Percentiles rank a stretch among this genome's conserved stretches.
Evolutionary conservation across 495 filamentous ascomycete species (phyloP).

Genomic region (Neurospora africana): DNA sequence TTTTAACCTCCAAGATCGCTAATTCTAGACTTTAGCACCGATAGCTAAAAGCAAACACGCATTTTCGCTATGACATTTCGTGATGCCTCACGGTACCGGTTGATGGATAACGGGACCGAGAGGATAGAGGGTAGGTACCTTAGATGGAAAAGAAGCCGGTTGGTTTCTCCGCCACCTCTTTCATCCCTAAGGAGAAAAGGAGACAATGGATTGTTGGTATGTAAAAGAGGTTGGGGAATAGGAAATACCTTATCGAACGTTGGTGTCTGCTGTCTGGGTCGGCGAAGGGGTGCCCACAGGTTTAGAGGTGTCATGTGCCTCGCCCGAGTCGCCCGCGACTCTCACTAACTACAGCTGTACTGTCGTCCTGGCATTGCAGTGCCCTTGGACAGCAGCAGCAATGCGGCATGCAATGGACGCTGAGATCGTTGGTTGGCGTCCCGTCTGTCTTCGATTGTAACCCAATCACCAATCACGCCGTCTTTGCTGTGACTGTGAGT

Average conservation of each 20-base stretch:
- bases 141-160: neutral
- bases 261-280: neutral
- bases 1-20: neutral
- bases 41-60: neutral
- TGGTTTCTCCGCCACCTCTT: neutral
- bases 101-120: neutral
- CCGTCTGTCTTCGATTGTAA: neutral
- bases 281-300: neutral
- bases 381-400: neutral
- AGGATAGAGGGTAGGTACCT: neutral
- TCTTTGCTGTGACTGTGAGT: neutral
- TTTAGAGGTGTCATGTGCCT: neutral
- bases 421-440: neutral
- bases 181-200: neutral
- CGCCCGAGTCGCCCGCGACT: neutral
- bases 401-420: neutral
- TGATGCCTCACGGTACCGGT: neutral
- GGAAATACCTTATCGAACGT: neutral
- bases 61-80: neutral
- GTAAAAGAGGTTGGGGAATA: neutral
- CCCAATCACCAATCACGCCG: neutral
- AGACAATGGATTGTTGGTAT: too few species aligned
- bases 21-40: too few species aligned
- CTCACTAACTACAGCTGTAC: neutral
- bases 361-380: neutral